A percentile compares a stretch with the other conserved stretches of the same genome.
Evolutionary conservation across 805 yeast genomes (phyloP).

Genomic region (Nakazawaea molendinolei): DNA sequence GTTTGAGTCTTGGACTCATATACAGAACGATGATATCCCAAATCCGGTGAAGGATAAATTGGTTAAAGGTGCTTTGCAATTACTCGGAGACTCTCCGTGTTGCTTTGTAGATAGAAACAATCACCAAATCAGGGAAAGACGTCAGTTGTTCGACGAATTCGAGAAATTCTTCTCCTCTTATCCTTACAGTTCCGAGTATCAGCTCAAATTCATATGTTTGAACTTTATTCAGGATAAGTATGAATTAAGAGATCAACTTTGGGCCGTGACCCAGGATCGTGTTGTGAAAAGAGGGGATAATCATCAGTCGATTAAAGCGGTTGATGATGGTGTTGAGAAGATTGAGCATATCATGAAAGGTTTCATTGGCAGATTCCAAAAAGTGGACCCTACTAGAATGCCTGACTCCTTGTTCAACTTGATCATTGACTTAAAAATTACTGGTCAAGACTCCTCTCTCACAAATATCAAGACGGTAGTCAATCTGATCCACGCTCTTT

Average conservation of each 20-base stretch:
- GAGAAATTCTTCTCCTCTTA: slow-evolving; percentile 34
- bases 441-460: slow-evolving; percentile 36
- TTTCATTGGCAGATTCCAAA: slow-evolving; percentile 65
- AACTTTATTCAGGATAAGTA: slow-evolving; percentile 45
- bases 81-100: slow-evolving; percentile 34
- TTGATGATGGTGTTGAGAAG: slow-evolving; percentile 36
- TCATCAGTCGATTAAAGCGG: slow-evolving; percentile 73
- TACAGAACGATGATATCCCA: slow-evolving; percentile 75
- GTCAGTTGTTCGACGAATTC: slow-evolving; percentile 53
- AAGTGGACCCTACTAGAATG: slow-evolving; percentile 32
- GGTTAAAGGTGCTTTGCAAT: slow-evolving; percentile 38
- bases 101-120: slow-evolving; percentile 83
- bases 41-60: slow-evolving; percentile 42
- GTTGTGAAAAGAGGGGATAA: slow-evolving; percentile 73
- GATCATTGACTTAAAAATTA: slow-evolving; percentile 50
- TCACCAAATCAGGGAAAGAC: slow-evolving; percentile 63
- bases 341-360: slow-evolving; percentile 65
- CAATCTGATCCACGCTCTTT: slow-evolving; percentile 27
- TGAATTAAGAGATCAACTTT: slow-evolving; percentile 24
- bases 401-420: slow-evolving; percentile 70
- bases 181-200: slow-evolving; percentile 34
- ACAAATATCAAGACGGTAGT: slow-evolving; percentile 42
- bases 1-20: slow-evolving; percentile 59
- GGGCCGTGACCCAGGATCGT: slow-evolving; percentile 50
- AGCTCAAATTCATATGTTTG: slow-evolving; percentile 49